Percentiles rank a stretch among this genome's conserved stretches.
phyloP scores from a whole-genome alignment of 2,329 filamentous ascomycete species.

The Fusarium mundagurra region DNA sequence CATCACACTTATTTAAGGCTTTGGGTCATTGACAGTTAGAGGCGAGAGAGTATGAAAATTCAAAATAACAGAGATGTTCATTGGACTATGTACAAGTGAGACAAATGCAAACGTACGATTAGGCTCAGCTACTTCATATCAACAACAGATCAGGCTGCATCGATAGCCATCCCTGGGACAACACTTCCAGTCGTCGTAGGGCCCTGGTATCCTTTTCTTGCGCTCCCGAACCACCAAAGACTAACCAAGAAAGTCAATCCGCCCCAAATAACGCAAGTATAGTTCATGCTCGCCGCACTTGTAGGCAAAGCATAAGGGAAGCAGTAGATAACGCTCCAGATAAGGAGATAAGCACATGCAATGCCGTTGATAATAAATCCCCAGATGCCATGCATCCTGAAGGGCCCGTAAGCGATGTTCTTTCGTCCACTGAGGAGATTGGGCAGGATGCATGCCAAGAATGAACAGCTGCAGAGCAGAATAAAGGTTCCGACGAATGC shows the following conservation, averaged over 20 bases:
- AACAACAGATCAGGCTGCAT: constrained; percentile 24
- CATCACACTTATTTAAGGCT: background rate
- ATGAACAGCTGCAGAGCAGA: constrained; percentile 53
- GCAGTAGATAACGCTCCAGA: constrained; percentile 72
- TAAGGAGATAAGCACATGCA: constrained; percentile 66
- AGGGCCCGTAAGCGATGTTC: constrained; percentile 62
- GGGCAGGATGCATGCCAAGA: constrained; percentile 70
- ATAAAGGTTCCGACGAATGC: constrained; percentile 67
- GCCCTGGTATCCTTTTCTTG: constrained; percentile 40
- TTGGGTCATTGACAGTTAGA: background rate
- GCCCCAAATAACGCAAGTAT: constrained; percentile 56
- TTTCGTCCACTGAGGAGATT: constrained; percentile 57
- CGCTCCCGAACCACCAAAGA: constrained; percentile 54
- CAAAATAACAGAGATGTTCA: background rate
- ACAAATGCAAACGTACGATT: background rate
- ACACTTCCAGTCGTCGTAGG: constrained; percentile 36
- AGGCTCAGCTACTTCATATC: background rate
- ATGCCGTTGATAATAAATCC: constrained; percentile 63
- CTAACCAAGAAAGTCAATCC: constrained; percentile 52
- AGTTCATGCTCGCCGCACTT: constrained; percentile 63
- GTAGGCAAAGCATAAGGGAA: constrained; percentile 63
- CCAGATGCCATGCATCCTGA: constrained; percentile 59
- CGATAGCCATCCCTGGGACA: constrained; percentile 31
- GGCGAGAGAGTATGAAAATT: background rate
- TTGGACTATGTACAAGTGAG: background rate